A percentile compares a stretch with the other conserved stretches of the same genome.
Evolutionary conservation across 225 moss, liverwort and hornwort species (phyloP).

Genomic region (Marchantia paleacea): DNA sequence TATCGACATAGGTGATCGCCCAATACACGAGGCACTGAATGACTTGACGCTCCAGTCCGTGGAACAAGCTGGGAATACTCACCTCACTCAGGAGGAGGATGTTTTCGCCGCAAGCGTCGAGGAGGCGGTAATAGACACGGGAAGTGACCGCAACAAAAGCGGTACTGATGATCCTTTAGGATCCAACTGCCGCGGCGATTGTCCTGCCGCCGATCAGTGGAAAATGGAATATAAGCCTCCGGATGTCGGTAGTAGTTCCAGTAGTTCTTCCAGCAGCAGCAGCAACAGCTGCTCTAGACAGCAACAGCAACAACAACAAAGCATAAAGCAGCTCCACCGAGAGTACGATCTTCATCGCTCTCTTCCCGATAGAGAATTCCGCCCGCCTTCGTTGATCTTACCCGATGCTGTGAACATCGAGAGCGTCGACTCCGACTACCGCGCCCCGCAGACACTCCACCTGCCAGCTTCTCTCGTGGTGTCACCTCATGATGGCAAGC

Average conservation of each 20-base stretch:
- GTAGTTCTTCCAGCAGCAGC: conserved; percentile 8
- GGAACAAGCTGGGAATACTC: conserved; percentile 22
- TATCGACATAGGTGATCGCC: conserved; percentile 8
- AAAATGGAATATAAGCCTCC: conserved; percentile 30
- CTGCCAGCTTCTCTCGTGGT: conserved; percentile 58
- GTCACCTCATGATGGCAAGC: conserved; percentile 58
- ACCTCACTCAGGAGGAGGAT: conserved; percentile 20
- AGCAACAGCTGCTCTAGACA: neutral
- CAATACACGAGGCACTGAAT: conserved; percentile 28
- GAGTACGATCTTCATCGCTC: conserved; percentile 22
- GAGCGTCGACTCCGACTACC: conserved; percentile 43
- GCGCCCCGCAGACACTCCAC: conserved; percentile 28
- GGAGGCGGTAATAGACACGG: conserved; percentile 29
- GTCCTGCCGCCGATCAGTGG: conserved; percentile 29
- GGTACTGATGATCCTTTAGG: neutral
- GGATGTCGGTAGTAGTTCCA: conserved; percentile 10
- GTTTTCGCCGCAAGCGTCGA: conserved; percentile 17
- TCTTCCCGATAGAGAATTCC: conserved; percentile 25
- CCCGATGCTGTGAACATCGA: conserved; percentile 65
- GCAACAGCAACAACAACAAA: neutral
- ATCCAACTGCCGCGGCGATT: conserved; percentile 4
- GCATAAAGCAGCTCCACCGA: neutral
- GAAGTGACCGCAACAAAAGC: conserved; percentile 14
- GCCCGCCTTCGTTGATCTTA: conserved; percentile 65
- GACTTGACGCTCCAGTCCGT: conserved; percentile 31